A percentile compares a stretch with the other conserved stretches of the same genome.
These are phyloP conservation scores for Euclidium syriacum DNA, from an alignment of 345 rosid species.

Conservation along the genomic window DNA sequence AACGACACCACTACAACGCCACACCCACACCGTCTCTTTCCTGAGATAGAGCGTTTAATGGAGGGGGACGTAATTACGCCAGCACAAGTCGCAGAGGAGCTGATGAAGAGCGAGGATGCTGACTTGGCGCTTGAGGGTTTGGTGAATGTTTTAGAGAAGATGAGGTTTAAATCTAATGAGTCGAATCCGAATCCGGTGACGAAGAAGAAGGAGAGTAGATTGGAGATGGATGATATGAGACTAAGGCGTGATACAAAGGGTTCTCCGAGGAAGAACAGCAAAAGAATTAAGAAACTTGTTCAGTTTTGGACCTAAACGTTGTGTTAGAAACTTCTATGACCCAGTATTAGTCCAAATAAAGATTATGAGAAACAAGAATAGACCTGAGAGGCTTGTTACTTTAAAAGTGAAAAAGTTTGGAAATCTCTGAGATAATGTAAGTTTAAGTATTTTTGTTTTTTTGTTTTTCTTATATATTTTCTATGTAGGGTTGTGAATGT, in stretches of 20 bases:
- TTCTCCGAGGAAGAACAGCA: slow-evolving; percentile 27
- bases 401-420: neutral
- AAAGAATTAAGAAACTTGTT: slow-evolving; percentile 24
- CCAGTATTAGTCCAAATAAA: slow-evolving; percentile 5
- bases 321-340: neutral
- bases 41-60: slow-evolving; percentile 36
- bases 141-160: slow-evolving; percentile 37
- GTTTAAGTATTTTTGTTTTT: neutral
- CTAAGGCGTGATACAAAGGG: slow-evolving; percentile 8
- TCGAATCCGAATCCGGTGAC: neutral
- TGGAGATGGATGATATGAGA: slow-evolving; percentile 19
- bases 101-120: slow-evolving; percentile 51
- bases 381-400: slow-evolving; percentile 11
- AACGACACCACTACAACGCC: neutral
- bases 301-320: slow-evolving; percentile 21
- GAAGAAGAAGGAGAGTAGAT: slow-evolving; percentile 6
- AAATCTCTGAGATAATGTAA: neutral
- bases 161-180: slow-evolving; percentile 26
- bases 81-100: slow-evolving; percentile 52
- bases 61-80: slow-evolving; percentile 36
- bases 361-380: slow-evolving; percentile 12
- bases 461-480: neutral
- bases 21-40: slow-evolving; percentile 41
- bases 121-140: slow-evolving; percentile 47
- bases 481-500: neutral